These are phyloP conservation scores for Phaffia australis DNA, from an alignment of 768 basidiomycete species.

Conservation along the genomic window DNA sequence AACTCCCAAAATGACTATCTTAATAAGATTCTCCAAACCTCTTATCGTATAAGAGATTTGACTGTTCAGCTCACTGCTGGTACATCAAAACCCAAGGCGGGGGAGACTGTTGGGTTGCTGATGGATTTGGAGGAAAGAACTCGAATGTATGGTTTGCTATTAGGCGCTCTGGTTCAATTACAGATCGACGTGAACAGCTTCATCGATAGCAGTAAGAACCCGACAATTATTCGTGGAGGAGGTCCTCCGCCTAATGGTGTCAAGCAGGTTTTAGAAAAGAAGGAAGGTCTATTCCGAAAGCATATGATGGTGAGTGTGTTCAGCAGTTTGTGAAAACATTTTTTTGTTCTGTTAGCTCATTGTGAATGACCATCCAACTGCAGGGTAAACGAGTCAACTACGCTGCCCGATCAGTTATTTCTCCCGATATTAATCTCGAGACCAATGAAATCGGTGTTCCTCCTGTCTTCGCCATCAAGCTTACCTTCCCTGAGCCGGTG, in stretches of 20 bases:
- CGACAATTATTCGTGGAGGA: slow-evolving; percentile 68
- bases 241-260: slow-evolving; percentile 84
- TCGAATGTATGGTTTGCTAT: slow-evolving; percentile 54
- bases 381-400: slow-evolving; percentile 99
- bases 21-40: slow-evolving; percentile 64
- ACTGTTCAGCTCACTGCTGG: slow-evolving; percentile 48
- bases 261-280: slow-evolving; percentile 96
- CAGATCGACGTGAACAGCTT: slow-evolving; percentile 94
- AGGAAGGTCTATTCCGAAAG: slow-evolving; percentile 94
- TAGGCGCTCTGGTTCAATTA: slow-evolving; percentile 75
- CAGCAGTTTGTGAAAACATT: neutral
- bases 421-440: slow-evolving; percentile 97
- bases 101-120: slow-evolving; percentile 41
- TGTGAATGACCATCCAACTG: neutral
- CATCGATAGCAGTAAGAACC: slow-evolving; percentile 93
- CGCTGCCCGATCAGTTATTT: slow-evolving; percentile 98
- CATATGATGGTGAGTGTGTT: slow-evolving; percentile 85
- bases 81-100: slow-evolving; percentile 46
- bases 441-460: slow-evolving; percentile 97
- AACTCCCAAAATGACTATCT: slow-evolving; percentile 91
- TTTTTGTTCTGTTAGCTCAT: neutral
- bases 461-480: slow-evolving; percentile 88
- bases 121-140: slow-evolving; percentile 45
- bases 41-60: slow-evolving; percentile 56
- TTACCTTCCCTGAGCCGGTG: slow-evolving; percentile 96